Base-by-base conservation (phyloP, 306 rosid species). In the Corylus americana region DNA sequence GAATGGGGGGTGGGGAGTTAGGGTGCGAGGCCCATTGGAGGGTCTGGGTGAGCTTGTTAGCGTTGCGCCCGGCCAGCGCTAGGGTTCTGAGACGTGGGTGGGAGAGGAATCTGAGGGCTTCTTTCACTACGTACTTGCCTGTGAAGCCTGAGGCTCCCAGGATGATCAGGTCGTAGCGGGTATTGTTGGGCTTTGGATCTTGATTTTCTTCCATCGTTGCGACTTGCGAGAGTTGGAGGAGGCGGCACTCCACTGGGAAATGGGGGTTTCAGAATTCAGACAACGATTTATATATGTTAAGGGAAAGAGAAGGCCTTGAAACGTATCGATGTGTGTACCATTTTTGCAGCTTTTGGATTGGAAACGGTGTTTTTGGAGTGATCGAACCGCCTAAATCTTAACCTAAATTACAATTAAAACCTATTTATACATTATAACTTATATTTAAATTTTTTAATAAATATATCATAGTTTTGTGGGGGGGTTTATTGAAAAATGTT, bases 71-170 rank as follows among this genome's bases (percentile, higher is more conserved):
- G 4, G 98, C 98, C 12, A 94, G 81, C 16, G 97, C 97, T 4
- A 94, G 54, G 75, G 97, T 83, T 42, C 72, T 83, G 80, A 92
- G 91, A 7, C 94, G 90, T 17, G 27, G 49, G 29, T 67, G 72
- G 18, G 14, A 83, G 80, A 94, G 86, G 83, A 94, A 94, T 79
- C 85, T 94, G 59, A 92, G 88, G 48, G 93, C 89, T 81, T 92
- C 88, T 83, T 76, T 85, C 49, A 92, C 88, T 3, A 92, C 98
- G 42, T 89, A 88, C 69, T 92, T 88, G 68, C 98, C 97, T 0
- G 98, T 94, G 90, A 92, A 94, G 70, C 97, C 97, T 11, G 97
- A 87, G 31, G 97, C 98, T 66, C 98, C 98, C 14, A 94, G 59
- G 74, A 94, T 90, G 42, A 90, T 78, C 27, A 92, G 64, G 77